phyloP scores from a whole-genome alignment of 805 yeast genomes.

The Barnettozyma salicaria region DNA sequence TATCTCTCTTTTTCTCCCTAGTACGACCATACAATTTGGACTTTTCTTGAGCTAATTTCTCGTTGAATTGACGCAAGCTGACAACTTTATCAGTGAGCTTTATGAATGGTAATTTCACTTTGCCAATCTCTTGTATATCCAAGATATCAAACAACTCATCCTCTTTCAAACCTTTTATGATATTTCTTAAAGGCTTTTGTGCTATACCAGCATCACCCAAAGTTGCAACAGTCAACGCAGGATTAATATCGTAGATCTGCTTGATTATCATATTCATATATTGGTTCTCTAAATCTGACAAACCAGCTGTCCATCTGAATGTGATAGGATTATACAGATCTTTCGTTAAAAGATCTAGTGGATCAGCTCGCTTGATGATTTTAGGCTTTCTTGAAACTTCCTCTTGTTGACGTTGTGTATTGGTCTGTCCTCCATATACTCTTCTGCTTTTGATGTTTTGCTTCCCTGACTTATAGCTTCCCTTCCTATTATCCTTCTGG shows the following conservation, averaged over 20 bases:
- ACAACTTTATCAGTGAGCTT: conserved; percentile 14
- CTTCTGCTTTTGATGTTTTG: conserved; percentile 1
- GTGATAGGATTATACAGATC: conserved; percentile 17
- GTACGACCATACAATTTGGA: conserved; percentile 24
- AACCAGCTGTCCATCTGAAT: conserved; percentile 16
- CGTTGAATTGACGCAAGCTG: conserved; percentile 28
- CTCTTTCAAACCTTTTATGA: conserved; percentile 10
- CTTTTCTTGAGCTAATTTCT: conserved; percentile 17
- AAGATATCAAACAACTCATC: conserved; percentile 19
- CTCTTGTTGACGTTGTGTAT: not conserved
- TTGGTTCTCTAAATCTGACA: conserved; percentile 18
- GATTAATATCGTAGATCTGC: conserved; percentile 12
- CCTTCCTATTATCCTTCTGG: too few relatives aligned
- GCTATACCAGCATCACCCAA: conserved; percentile 10
- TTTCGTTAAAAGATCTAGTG: conserved; percentile 1
- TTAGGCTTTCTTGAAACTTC: not conserved
- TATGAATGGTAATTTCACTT: conserved; percentile 11
- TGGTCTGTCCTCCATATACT: not conserved
- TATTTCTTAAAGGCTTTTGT: conserved; percentile 10
- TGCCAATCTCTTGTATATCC: conserved; percentile 12
- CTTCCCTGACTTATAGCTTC: too few relatives aligned
- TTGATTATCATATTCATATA: conserved; percentile 19
- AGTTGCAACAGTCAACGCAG: conserved; percentile 12
- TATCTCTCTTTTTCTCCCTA: conserved; percentile 24
- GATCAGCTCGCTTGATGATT: not conserved